Conservation (phyloP, 306 rosid genomes). For the Ormosia emarginata region DNA sequence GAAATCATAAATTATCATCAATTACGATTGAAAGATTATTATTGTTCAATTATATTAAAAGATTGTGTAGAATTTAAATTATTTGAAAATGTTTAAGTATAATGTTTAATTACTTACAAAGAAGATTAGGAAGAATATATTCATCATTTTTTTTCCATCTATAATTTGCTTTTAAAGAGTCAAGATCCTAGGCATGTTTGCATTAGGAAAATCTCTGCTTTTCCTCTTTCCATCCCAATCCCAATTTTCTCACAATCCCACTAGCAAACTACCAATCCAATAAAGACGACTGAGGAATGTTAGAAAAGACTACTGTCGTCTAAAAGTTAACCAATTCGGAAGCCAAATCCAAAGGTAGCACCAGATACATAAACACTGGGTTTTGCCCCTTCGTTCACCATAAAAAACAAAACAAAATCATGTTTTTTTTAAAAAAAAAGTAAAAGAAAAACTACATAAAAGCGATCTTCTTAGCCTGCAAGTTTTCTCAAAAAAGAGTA, state of each 20-base stretch:
- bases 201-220: slow-evolving; percentile 1
- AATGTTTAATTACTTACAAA: background rate
- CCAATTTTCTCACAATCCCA: background rate
- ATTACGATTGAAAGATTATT: background rate
- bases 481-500: background rate
- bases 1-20: background rate
- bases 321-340: background rate
- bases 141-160: background rate
- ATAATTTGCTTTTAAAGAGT: background rate
- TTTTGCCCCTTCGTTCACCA: background rate
- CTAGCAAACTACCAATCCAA: background rate
- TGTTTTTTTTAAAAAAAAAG: background rate
- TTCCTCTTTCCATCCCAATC: background rate
- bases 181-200: background rate
- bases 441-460: background rate
- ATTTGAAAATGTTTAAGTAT: background rate
- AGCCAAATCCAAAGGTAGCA: background rate
- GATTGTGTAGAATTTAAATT: background rate
- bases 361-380: background rate
- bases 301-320: slow-evolving; percentile 18
- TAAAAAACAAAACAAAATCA: too few species aligned
- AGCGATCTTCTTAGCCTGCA: background rate
- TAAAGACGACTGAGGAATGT: slow-evolving; percentile 13
- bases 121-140: background rate
- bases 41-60: background rate